These are phyloP conservation scores for Scheffersomyces amazonensis DNA, from an alignment of 805 yeast genomes.

Conservation along the genomic window DNA sequence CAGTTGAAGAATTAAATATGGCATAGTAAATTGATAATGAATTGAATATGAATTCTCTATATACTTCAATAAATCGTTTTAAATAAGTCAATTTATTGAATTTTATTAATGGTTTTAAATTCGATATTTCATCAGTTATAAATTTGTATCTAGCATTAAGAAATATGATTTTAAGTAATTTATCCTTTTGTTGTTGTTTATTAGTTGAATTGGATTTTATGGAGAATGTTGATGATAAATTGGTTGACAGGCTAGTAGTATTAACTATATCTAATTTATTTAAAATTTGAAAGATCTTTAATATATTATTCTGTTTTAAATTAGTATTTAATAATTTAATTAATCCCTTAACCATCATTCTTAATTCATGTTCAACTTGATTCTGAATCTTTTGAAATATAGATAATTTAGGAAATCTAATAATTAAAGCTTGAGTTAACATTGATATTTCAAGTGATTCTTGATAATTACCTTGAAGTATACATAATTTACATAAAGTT, in stretches of 20 bases:
- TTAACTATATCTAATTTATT: slow-evolving; percentile 50
- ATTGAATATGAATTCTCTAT: slow-evolving; percentile 79
- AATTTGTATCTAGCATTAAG: slow-evolving; percentile 68
- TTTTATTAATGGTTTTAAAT: slow-evolving; percentile 54
- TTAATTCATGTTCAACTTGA: slow-evolving; percentile 54
- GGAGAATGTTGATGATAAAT: not conserved
- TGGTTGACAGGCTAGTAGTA: not conserved
- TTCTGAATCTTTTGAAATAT: slow-evolving; percentile 49
- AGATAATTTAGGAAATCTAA: slow-evolving; percentile 62
- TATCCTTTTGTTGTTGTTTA: slow-evolving; percentile 3
- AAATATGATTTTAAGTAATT: slow-evolving; percentile 48
- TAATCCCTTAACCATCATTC: slow-evolving; percentile 67
- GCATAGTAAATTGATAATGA: slow-evolving; percentile 66
- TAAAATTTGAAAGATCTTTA: slow-evolving; percentile 75
- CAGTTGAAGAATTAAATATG: slow-evolving; percentile 44
- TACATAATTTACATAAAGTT: slow-evolving; percentile 77
- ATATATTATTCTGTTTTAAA: slow-evolving; percentile 71
- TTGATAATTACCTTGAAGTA: slow-evolving; percentile 80
- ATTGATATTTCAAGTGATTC: slow-evolving; percentile 85
- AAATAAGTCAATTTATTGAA: slow-evolving; percentile 58
- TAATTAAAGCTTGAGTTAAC: slow-evolving; percentile 63
- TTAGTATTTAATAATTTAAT: slow-evolving; percentile 70
- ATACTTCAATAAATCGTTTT: slow-evolving; percentile 77
- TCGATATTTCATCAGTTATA: slow-evolving; percentile 57
- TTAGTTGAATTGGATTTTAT: not conserved